These are phyloP conservation scores for Ustilago cynodontis DNA, from an alignment of 1,284 basidiomycete genomes.

Conservation along the genomic window DNA sequence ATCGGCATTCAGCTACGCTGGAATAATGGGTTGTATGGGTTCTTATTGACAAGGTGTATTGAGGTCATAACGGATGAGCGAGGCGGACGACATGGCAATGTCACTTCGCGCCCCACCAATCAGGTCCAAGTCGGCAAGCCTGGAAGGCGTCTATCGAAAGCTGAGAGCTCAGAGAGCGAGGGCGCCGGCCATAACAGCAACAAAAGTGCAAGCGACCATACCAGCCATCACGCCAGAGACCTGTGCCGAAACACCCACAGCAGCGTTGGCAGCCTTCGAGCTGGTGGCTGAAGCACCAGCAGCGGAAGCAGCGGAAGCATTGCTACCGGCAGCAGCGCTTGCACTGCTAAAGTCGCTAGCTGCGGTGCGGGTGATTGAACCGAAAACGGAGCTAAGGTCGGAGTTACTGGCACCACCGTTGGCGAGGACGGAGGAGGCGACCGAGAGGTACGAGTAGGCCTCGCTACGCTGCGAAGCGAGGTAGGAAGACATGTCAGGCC, in stretches of 20 bases:
- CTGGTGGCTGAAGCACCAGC: constrained; percentile 10
- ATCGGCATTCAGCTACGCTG: not conserved
- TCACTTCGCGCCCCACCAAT: not conserved
- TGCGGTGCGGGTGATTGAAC: constrained; percentile 18
- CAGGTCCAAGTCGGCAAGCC: not conserved
- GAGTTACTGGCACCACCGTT: constrained; percentile 33
- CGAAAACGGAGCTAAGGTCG: constrained; percentile 15
- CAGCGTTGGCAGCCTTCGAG: constrained; percentile 17
- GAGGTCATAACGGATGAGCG: not conserved
- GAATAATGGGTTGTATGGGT: not conserved
- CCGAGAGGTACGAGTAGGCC: constrained; percentile 42
- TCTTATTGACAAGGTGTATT: not conserved
- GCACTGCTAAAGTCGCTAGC: not conserved
- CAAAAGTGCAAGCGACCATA: constrained; percentile 27
- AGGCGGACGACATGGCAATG: not conserved
- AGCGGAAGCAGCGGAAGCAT: constrained; percentile 12
- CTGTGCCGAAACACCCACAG: constrained; percentile 10
- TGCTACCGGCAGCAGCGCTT: not conserved
- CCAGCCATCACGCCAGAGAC: constrained; percentile 18
- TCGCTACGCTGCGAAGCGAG: constrained; percentile 20
- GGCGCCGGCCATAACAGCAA: constrained; percentile 34
- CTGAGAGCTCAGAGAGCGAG: constrained; percentile 11
- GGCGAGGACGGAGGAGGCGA: constrained; percentile 33
- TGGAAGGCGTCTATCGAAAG: not conserved
- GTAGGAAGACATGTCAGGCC: constrained; percentile 20